Base-by-base conservation (phyloP, 768 basidiomycete genomes). In the Leucogyrophana mollusca region DNA sequence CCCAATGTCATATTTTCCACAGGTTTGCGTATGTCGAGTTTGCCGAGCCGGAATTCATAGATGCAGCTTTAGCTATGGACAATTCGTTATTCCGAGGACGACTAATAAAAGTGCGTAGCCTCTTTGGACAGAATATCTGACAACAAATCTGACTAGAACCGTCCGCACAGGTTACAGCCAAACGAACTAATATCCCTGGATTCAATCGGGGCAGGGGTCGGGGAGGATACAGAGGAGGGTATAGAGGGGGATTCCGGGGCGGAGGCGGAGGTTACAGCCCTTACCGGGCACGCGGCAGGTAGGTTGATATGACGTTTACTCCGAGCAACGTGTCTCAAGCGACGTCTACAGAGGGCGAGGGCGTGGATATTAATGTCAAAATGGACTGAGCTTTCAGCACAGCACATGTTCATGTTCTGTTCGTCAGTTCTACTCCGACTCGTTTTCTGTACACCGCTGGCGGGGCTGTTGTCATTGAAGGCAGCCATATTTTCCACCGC, bases 1-100 rank as follows among this genome's bases (percentile, higher is more conserved):
- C 18, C 38, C 43, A 32, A 45, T 30, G n/a, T 52, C 39, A 36
- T 42, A 38, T 38, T 47, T 50, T 17, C 13, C 27, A 21, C 56
- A 97, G 94, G 41, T 99, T 89, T 72, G 95, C 95, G 43, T 99
- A 99, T 72, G 94, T 99, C 35, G 96, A 99, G 67, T 99, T 99
- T 66, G 85, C 96, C 57, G 94, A 96, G 60, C 78, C 94, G 32
- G 85, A 90, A 48, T 85, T 90, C 54, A 87, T 98, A 53, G 87
- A 91, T 58, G 86, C 92, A 50, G 94, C 95, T 10, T 60, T 96
- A 52, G 85, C 94, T 11, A 79, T 99, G 76, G 93, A 98, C 68
- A 94, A 97, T 56, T 94, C 90, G n/a, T 69, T 94, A 58, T 96
- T 99, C 78, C 82, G 88, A 45, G 94, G 93, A 20, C 81, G 96